phyloP scores from a whole-genome alignment of 495 filamentous ascomycete species.

The Talaromyces trachyspermus region DNA sequence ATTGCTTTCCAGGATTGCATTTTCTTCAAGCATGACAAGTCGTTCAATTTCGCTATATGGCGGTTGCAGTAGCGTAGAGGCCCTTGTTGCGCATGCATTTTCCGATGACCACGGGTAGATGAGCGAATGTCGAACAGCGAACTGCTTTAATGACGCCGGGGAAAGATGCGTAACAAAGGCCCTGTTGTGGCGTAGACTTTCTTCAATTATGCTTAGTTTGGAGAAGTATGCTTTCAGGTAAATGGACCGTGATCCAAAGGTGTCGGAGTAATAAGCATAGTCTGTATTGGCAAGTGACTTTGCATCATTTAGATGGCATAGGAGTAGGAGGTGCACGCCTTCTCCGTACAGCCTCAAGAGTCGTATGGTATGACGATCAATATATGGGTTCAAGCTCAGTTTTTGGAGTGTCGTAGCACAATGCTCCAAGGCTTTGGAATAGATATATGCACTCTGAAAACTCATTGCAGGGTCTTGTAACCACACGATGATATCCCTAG shows the following conservation, averaged over 20 bases:
- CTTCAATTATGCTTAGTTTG: not conserved
- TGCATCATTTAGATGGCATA: not conserved
- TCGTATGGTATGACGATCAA: not conserved
- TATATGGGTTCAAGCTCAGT: not conserved
- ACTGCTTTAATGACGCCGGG: not conserved
- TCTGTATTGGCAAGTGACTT: too few relatives aligned
- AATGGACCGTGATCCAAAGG: not conserved
- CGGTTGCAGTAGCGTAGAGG: not conserved
- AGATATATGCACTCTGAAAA: not conserved
- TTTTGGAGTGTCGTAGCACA: not conserved
- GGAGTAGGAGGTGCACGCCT: not conserved
- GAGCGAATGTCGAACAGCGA: not conserved
- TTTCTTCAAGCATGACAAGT: slow-evolving; percentile 1
- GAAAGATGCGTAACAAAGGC: not conserved
- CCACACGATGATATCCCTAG: too few relatives aligned
- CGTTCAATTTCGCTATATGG: not conserved
- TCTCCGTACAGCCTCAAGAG: not conserved
- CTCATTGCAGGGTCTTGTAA: not conserved
- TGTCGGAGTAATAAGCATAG: not conserved
- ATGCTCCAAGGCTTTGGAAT: not conserved
- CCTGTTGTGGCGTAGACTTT: not conserved
- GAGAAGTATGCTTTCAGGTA: not conserved
- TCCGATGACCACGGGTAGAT: not conserved
- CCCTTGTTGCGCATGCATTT: not conserved
- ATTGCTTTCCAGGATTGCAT: not conserved